Conservation (phyloP, 1,284 basidiomycete genomes). For the Paramarasmius palmivorus region DNA sequence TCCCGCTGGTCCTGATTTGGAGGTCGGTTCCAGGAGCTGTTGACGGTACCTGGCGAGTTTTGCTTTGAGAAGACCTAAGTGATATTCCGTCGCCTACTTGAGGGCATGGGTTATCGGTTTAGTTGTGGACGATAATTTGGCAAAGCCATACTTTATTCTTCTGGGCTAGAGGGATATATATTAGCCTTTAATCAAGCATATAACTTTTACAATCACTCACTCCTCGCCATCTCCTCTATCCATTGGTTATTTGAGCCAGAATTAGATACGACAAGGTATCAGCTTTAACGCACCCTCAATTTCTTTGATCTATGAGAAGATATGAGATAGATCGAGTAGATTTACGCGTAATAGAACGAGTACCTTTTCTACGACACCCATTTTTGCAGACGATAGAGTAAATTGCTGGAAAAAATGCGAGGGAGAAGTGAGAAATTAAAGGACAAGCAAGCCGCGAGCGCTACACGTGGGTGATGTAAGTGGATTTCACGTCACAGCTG, state of each 20-base stretch:
- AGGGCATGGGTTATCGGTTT: not conserved
- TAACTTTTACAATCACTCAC: constrained; percentile 47
- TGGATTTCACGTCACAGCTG: not conserved
- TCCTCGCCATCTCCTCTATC: constrained; percentile 94
- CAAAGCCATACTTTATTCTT: constrained; percentile 77
- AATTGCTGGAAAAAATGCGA: not conserved
- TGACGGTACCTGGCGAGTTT: constrained; percentile 91
- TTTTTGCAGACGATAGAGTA: constrained; percentile 34
- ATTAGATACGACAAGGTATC: no score
- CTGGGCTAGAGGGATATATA: constrained; percentile 58
- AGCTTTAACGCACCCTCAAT: constrained; percentile 78
- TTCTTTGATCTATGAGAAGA: constrained; percentile 76
- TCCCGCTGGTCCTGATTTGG: constrained; percentile 81
- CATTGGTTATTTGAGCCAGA: no score
- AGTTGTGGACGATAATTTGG: not conserved
- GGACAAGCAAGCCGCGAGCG: not conserved
- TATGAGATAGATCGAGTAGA: no score
- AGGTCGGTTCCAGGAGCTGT: constrained; percentile 83
- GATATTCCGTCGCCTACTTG: constrained; percentile 87
- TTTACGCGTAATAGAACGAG: constrained; percentile 11
- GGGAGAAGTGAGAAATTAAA: no score
- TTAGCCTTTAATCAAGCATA: constrained; percentile 13
- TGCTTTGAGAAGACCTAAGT: constrained; percentile 86
- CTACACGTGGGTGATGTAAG: constrained; percentile 4
- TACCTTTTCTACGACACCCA: constrained; percentile 92